Conservation (phyloP, 2,329 filamentous ascomycete genomes). For the Colletotrichum australisinense region DNA sequence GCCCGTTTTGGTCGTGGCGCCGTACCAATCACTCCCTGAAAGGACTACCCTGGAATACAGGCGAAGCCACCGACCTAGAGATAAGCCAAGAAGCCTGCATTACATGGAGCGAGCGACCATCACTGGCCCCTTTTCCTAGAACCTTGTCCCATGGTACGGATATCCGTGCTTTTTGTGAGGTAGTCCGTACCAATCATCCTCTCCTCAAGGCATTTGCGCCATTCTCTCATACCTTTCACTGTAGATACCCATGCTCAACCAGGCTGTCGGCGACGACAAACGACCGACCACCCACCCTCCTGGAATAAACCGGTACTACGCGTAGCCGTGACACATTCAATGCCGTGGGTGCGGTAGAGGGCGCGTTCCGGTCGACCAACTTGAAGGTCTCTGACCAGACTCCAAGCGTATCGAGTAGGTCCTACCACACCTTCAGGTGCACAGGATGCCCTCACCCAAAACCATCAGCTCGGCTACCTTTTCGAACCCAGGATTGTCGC, state of each 20-base stretch:
- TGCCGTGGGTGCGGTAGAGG: background rate
- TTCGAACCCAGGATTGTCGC: constrained; percentile 9
- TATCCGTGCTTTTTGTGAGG: no score
- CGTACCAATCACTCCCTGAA: no score
- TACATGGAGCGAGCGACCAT: no score
- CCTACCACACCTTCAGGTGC: background rate
- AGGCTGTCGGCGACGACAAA: background rate
- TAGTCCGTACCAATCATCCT: background rate
- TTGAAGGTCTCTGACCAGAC: constrained; percentile 3
- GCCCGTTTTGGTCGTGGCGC: no score
- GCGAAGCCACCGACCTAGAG: no score
- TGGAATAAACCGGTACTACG: background rate
- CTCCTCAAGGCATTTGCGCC: background rate
- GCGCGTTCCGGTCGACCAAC: background rate
- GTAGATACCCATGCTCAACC: background rate
- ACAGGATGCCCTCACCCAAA: constrained; percentile 28
- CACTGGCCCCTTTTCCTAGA: no score
- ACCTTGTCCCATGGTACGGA: no score
- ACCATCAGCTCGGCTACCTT: background rate
- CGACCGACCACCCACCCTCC: background rate
- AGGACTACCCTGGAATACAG: no score
- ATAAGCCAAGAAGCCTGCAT: no score
- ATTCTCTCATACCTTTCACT: background rate
- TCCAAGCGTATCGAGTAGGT: background rate
- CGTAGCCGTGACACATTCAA: background rate